Base-by-base conservation (phyloP, 345 rosid species). In the Ricinus communis region DNA sequence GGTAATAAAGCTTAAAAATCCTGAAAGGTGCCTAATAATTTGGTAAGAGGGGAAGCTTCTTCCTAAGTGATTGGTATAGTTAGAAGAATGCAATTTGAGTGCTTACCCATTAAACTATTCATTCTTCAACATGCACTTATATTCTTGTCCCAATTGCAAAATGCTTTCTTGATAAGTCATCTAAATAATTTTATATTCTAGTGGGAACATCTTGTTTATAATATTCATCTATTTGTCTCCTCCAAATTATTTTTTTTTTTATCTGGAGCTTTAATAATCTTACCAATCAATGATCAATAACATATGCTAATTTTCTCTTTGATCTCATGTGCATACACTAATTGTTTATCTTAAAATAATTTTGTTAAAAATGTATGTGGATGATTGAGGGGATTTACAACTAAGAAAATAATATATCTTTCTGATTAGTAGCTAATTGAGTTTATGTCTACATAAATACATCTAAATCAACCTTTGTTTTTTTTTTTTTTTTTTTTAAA, bases 131-230 rank as follows among this genome's bases (percentile, higher is more conserved):
- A 21, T 41, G 33, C 38, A 64, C 68, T 64, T 25, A 47, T 49
- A 70, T 70, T 60, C 60, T 47, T 59, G 45, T 21, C 31, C 56
- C 0, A 28, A 30, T 60, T 33, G 30, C 24, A 49, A 60, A n/a
- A 21, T 49, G 47, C 66, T 47, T 70, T 60, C 41, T 45, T 40
- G 25, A 27, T 19, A 41, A 68, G 55, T 19, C 41, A 40, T 47
- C 55, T 46, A 28, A n/a, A 18, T 10, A 45, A 31, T 28, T n/a
- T 58, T 59, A 15, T n/a, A 9, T 28, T 5, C 2, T 21, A 0
- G 30, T 47, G 36, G 41, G 25, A 16, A 16, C 38, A n/a, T 43
- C 30, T 14, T 27, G 13, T 69, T 45, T 69, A 1, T 1, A 12
- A 3, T 28, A 30, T 27, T 45, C 2, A 57, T 58, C 41, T 49